Evolutionary conservation across 2,329 filamentous ascomycete species (phyloP), one percentile per base, ranked within the genome.

Genomic region (Pseudocercospora cruenta): DNA sequence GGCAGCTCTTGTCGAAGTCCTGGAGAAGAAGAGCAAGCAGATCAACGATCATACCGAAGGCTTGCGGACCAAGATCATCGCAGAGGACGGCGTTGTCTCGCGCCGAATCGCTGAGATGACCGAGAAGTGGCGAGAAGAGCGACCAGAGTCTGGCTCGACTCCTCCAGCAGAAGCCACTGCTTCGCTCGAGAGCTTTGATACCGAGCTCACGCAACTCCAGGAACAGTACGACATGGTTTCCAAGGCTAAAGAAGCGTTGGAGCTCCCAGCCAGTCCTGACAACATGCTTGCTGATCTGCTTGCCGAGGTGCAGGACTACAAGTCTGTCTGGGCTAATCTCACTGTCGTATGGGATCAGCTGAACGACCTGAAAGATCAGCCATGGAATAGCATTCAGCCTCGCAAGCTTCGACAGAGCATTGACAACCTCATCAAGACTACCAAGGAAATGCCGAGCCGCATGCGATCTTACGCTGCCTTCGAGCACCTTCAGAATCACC

Each of bases 391-490:
- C 75, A 91, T 99, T 1, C 93, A 98, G 76, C 94, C 96, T 8
- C 88, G 95, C 69, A 99, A 98, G 81, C 88, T 99, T 65, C 89
- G 95, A 43, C 88, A 91, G 72, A 91, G 92, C 68, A 90, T 99
- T 59, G 94, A 99, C 75, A 90, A 91, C 57, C 86, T 98, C 61
- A 92, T 98, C 78, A 97, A 97, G 83, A 96, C 96, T 87, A 98
- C 94, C 39, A 98, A 97, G 81, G 94, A 98, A 69, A 98, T 99
- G 95, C 95, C 96, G 0, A 97, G 93, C 80, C 90, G 95, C 66
- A 98, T 99, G 94, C 90, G 96, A 67, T 96, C 99, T 76, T 99
- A 99, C 79, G 94, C 96, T 72, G 96, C 96, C n/a, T 99, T 99
- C 77, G 96, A 99, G 79, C 94, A 99, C 76, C 93, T 99, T 45